phyloP scores from a whole-genome alignment of 2,329 filamentous ascomycete species.

The Fusarium robinianum region DNA sequence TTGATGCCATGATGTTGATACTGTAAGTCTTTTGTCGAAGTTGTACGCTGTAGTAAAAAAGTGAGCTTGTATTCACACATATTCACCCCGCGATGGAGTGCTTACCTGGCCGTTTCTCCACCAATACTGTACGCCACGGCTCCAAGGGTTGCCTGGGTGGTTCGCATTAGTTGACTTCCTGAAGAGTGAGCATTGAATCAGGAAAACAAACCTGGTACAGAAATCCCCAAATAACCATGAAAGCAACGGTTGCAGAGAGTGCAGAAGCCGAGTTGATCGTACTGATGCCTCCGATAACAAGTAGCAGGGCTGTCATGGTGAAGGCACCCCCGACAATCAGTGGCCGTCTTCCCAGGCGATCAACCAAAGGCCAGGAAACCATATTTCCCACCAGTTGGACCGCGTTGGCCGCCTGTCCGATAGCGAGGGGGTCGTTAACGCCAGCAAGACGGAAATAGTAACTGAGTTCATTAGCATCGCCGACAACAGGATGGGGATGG shows the following conservation, averaged over 20 bases:
- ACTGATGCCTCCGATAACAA: constrained; percentile 40
- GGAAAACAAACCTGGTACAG: constrained; percentile 30
- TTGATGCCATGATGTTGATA: constrained; percentile 41
- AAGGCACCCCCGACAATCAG: constrained; percentile 38
- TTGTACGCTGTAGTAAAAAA: constrained; percentile 20
- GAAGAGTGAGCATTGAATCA: neutral
- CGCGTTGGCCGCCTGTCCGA: constrained; percentile 37
- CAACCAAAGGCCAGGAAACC: constrained; percentile 38
- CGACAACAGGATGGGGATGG: accelerated
- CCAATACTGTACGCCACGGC: constrained; percentile 39
- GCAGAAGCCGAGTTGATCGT: constrained; percentile 31
- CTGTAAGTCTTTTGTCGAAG: constrained; percentile 42
- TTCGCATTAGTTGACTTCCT: neutral
- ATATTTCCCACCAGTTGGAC: constrained; percentile 40
- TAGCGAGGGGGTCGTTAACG: constrained; percentile 35
- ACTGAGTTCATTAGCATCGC: neutral
- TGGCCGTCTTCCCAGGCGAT: constrained; percentile 37
- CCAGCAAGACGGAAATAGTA: constrained; percentile 39
- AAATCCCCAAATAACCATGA: constrained; percentile 38
- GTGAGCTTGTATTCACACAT: neutral
- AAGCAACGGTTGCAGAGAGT: constrained; percentile 34
- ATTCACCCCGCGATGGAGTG: too few species aligned
- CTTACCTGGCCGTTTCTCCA: constrained; percentile 37
- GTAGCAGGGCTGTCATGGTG: constrained; percentile 35
- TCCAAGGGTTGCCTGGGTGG: constrained; percentile 35